phyloP scores from a whole-genome alignment of 2,329 filamentous ascomycete genomes.

The Neoascochyta sp. region DNA sequence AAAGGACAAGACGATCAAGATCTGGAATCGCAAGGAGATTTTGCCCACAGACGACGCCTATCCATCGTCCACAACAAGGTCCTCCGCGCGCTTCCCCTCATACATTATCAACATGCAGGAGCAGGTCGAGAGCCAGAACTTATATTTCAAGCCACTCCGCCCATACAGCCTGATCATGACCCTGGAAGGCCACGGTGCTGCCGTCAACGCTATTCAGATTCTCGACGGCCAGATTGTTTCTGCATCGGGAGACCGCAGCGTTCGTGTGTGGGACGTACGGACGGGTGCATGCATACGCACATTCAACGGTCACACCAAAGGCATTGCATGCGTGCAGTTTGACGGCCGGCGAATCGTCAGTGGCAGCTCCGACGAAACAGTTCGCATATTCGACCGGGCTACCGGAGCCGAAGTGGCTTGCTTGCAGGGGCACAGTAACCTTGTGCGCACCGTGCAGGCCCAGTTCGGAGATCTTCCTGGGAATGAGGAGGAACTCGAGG shows the following conservation, averaged over 20 bases:
- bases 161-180: slow-evolving; percentile 75
- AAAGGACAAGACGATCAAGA: slow-evolving; percentile 94
- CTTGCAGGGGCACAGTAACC: slow-evolving; percentile 72
- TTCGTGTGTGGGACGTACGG: slow-evolving; percentile 93
- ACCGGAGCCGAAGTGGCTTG: slow-evolving; percentile 87
- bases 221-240: slow-evolving; percentile 83
- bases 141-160: slow-evolving; percentile 55
- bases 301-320: slow-evolving; percentile 83
- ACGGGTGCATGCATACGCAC: slow-evolving; percentile 72
- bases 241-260: slow-evolving; percentile 86
- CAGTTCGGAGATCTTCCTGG: slow-evolving; percentile 87
- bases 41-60: slow-evolving; percentile 40
- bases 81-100: slow-evolving; percentile 47
- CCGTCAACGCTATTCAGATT: slow-evolving; percentile 95
- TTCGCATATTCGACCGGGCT: slow-evolving; percentile 87
- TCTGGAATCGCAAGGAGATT: slow-evolving; percentile 72
- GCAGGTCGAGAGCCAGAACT: slow-evolving; percentile 32
- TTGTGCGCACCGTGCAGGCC: slow-evolving; percentile 92
- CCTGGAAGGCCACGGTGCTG: slow-evolving; percentile 80
- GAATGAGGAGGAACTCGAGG: slow-evolving; percentile 68
- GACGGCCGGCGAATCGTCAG: slow-evolving; percentile 91
- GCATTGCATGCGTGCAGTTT: slow-evolving; percentile 96
- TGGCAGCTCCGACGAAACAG: slow-evolving; percentile 92
- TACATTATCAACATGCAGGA: slow-evolving; percentile 53
- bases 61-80: slow-evolving; percentile 40